Evolutionary conservation across 805 yeast genomes (phyloP).

Genomic region (Saccharomycopsis fermentans): DNA sequence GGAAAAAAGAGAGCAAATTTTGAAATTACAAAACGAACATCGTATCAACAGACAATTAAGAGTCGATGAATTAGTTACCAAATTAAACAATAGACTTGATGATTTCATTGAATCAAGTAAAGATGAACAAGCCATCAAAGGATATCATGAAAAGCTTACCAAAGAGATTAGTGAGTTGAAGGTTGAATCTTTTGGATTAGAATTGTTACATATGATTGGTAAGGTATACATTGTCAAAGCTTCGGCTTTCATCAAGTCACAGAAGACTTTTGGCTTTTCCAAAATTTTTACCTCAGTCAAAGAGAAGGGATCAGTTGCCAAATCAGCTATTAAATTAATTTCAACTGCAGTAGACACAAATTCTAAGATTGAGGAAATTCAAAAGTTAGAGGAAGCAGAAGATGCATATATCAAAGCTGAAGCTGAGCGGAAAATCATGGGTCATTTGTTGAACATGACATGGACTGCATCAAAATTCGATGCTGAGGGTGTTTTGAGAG

Average conservation of each 20-base stretch:
- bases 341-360: slow-evolving; percentile 87
- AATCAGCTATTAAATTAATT: slow-evolving; percentile 73
- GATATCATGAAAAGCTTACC: slow-evolving; percentile 40
- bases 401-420: slow-evolving; percentile 59
- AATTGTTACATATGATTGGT: slow-evolving; percentile 77
- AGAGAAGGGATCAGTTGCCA: slow-evolving; percentile 74
- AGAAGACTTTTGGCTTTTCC: slow-evolving; percentile 77
- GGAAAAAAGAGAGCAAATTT: slow-evolving; percentile 40
- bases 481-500: slow-evolving; percentile 66
- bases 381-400: slow-evolving; percentile 56
- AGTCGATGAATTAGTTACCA: slow-evolving; percentile 39
- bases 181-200: slow-evolving; percentile 91
- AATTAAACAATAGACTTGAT: slow-evolving; percentile 38
- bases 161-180: slow-evolving; percentile 72
- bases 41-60: slow-evolving; percentile 39
- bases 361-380: slow-evolving; percentile 61
- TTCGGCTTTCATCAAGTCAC: slow-evolving; percentile 58
- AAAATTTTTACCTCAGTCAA: slow-evolving; percentile 73
- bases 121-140: slow-evolving; percentile 35
- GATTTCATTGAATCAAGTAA: slow-evolving; percentile 36
- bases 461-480: slow-evolving; percentile 93
- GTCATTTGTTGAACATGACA: slow-evolving; percentile 85
- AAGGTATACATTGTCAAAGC: slow-evolving; percentile 69
- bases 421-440: slow-evolving; percentile 71
- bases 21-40: slow-evolving; percentile 44